Evolutionary conservation across 441 rosid species (phyloP).

Genomic region (Raphanus hybrid): DNA sequence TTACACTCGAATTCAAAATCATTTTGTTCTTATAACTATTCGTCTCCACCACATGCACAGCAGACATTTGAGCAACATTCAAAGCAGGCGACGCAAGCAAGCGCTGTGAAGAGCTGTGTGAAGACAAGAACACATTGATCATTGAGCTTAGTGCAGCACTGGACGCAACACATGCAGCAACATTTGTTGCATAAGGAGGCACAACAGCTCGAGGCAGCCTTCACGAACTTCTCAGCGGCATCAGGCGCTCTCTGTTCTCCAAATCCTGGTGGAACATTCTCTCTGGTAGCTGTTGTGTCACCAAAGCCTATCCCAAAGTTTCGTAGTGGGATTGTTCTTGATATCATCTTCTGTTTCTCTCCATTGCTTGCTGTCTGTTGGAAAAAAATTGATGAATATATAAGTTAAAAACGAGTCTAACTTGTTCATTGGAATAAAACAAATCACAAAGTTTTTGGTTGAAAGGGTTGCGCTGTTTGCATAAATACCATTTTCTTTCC

Average conservation of each 20-base stretch:
- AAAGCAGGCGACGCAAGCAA: slow-evolving; percentile 87
- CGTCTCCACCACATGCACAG: slow-evolving; percentile 72
- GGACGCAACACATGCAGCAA: slow-evolving; percentile 87
- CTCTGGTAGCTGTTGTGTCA: slow-evolving; percentile 64
- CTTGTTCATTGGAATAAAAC: background rate
- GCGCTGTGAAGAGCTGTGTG: slow-evolving; percentile 68
- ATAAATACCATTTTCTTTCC: slow-evolving; percentile 38
- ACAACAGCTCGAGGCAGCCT: slow-evolving; percentile 89
- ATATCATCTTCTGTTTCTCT: slow-evolving; percentile 43
- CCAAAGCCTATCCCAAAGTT: slow-evolving; percentile 77
- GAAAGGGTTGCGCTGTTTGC: background rate
- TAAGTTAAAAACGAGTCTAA: background rate
- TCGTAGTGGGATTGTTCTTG: slow-evolving; percentile 52
- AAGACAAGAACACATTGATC: slow-evolving; percentile 61
- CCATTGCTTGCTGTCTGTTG: slow-evolving; percentile 47
- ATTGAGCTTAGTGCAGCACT: slow-evolving; percentile 60
- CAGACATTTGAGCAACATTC: slow-evolving; percentile 79
- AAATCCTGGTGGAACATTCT: slow-evolving; percentile 64
- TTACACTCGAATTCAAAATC: slow-evolving; percentile 4
- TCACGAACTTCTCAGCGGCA: slow-evolving; percentile 70
- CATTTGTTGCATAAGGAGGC: slow-evolving; percentile 43
- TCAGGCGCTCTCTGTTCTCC: slow-evolving; percentile 63
- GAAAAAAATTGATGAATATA: slow-evolving; percentile 5
- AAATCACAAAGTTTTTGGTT: too few relatives aligned
- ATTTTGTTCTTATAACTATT: background rate